These are phyloP conservation scores for Benincasa hispida DNA, from an alignment of 306 rosid genomes.

Conservation along the genomic window DNA sequence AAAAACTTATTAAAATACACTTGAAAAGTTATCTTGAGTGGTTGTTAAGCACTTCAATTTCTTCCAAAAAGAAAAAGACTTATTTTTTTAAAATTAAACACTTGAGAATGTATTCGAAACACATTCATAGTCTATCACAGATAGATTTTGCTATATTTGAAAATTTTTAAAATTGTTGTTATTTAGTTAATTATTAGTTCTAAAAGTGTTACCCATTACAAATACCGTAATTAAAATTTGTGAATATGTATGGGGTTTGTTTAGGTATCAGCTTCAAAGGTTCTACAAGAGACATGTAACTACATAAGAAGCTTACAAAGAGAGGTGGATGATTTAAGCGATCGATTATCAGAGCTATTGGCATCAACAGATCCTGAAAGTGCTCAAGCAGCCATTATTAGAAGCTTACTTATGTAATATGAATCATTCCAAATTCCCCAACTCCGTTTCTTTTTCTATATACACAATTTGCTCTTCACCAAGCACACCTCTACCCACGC, in stretches of 20 bases:
- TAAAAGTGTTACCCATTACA: too few relatives aligned
- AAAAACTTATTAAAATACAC: too few relatives aligned
- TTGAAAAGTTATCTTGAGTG: too few relatives aligned
- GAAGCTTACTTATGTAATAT: constrained; percentile 72
- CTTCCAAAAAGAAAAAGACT: too few relatives aligned
- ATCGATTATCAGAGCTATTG: constrained; percentile 65
- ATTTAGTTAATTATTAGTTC: too few relatives aligned
- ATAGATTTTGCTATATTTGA: too few relatives aligned
- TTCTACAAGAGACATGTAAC: constrained; percentile 91
- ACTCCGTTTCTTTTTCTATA: background rate
- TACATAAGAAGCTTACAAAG: constrained; percentile 74
- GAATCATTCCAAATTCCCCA: background rate
- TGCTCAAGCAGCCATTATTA: constrained; percentile 79
- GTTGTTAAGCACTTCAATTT: too few relatives aligned
- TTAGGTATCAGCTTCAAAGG: constrained; percentile 52
- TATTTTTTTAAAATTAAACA: too few relatives aligned
- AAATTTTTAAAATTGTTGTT: too few relatives aligned
- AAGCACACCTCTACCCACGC: background rate
- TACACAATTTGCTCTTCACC: background rate
- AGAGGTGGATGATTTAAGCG: constrained; percentile 85
- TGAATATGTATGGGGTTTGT: background rate
- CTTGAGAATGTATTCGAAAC: too few relatives aligned
- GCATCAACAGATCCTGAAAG: constrained; percentile 56
- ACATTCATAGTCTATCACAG: too few relatives aligned
- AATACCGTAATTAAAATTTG: too few relatives aligned